These are phyloP conservation scores for Chaetomium sp. DNA, from an alignment of 2,329 filamentous ascomycete genomes.

Conservation along the genomic window DNA sequence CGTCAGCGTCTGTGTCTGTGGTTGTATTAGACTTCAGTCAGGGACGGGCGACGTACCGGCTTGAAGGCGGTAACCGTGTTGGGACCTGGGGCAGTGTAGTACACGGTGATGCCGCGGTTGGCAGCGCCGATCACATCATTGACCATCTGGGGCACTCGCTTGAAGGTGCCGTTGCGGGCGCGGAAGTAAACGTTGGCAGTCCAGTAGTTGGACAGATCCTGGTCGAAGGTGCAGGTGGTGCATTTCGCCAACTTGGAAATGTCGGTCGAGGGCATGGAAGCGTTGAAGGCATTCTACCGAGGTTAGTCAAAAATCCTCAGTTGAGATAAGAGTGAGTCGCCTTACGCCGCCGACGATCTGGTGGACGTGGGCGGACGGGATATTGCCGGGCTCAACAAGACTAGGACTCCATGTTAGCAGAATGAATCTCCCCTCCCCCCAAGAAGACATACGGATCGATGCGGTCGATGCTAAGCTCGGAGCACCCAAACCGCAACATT, in stretches of 20 bases:
- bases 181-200: slow-evolving; percentile 46
- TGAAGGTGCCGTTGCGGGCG: slow-evolving; percentile 43
- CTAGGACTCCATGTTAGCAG: slow-evolving; percentile 16
- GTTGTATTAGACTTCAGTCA: neutral
- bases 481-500: slow-evolving; percentile 36
- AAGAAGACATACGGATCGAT: slow-evolving; percentile 32
- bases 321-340: neutral
- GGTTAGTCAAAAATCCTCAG: neutral
- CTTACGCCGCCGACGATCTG: slow-evolving; percentile 35
- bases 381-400: slow-evolving; percentile 33
- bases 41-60: slow-evolving; percentile 34
- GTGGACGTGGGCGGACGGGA: slow-evolving; percentile 33
- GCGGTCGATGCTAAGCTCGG: slow-evolving; percentile 34
- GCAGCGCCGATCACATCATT: slow-evolving; percentile 53
- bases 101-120: slow-evolving; percentile 44
- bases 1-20: neutral
- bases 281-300: slow-evolving; percentile 39
- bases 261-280: slow-evolving; percentile 38
- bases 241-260: slow-evolving; percentile 42
- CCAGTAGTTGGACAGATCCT: slow-evolving; percentile 49
- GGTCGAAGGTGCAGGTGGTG: slow-evolving; percentile 48
- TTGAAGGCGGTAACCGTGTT: slow-evolving; percentile 48
- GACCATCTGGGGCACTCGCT: slow-evolving; percentile 43
- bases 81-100: slow-evolving; percentile 46
- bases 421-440: neutral